Evolutionary conservation across 495 filamentous ascomycete genomes (phyloP).

Genomic region (Niebla homalea): DNA sequence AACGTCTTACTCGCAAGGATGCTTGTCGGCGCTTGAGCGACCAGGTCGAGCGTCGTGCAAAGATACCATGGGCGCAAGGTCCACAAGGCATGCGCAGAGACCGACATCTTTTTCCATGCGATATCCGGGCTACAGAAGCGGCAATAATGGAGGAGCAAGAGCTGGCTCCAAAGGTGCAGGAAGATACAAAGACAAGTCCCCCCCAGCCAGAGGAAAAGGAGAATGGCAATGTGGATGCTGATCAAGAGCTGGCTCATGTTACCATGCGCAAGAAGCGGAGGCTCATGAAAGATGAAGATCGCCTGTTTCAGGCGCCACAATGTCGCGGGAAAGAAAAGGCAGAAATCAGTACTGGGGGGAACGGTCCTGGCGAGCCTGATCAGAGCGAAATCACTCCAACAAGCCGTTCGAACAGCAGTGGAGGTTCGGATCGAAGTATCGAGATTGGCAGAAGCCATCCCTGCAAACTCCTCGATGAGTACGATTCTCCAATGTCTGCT

Average conservation of each 20-base stretch:
- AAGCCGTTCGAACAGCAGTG: neutral
- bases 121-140: too few species aligned
- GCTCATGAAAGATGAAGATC: neutral
- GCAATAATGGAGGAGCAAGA: too few species aligned
- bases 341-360: neutral
- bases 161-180: too few species aligned
- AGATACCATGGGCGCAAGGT: too few species aligned
- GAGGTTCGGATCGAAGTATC: neutral
- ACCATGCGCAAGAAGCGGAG: neutral
- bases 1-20: too few species aligned
- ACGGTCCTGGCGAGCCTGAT: neutral
- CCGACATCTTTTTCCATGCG: neutral
- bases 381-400: neutral
- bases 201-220: too few species aligned
- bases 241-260: too few species aligned
- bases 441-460: neutral
- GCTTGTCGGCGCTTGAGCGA: too few species aligned
- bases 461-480: neutral
- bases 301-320: neutral
- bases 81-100: too few species aligned
- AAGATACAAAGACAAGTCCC: too few species aligned
- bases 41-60: too few species aligned
- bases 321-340: neutral
- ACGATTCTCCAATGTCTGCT: neutral
- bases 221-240: too few species aligned